Evolutionary conservation across 2,329 filamentous ascomycete genomes (phyloP).

Genomic region (Pyricularia sp.): DNA sequence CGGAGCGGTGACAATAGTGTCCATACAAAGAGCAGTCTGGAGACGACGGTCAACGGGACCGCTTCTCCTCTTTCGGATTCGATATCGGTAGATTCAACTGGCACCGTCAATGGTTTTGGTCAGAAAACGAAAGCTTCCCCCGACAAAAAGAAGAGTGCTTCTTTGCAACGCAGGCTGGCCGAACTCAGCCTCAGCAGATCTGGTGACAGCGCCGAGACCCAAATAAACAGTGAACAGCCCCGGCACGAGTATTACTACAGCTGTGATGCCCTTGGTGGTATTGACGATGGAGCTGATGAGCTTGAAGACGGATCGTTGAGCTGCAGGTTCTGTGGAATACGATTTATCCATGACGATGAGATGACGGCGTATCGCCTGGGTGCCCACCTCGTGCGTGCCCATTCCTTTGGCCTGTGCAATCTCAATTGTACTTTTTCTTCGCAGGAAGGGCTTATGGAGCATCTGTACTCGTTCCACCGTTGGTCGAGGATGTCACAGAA

Average conservation of each 20-base stretch:
- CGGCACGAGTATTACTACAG: neutral
- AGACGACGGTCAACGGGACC: neutral
- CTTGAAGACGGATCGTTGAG: neutral
- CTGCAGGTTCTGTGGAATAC: slow-evolving; percentile 1
- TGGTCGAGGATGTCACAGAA: neutral
- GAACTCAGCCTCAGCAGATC: neutral
- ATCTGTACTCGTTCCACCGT: neutral
- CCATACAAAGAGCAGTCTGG: neutral
- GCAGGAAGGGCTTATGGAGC: neutral
- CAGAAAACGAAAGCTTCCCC: neutral
- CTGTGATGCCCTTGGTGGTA: neutral
- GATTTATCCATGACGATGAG: slow-evolving; percentile 2
- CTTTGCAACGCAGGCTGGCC: neutral
- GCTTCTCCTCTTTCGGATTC: neutral
- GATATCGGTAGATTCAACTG: neutral
- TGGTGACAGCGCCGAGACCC: neutral
- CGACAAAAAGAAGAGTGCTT: neutral
- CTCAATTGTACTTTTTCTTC: slow-evolving; percentile 3
- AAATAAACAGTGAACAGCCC: neutral
- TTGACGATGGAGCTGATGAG: neutral
- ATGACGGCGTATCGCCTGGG: neutral
- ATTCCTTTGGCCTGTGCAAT: slow-evolving; percentile 4
- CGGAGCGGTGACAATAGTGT: neutral
- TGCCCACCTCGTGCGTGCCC: slow-evolving; percentile 2
- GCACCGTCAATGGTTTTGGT: neutral